Evolutionary conservation across 495 filamentous ascomycete genomes (phyloP), one percentile per base, ranked within the genome.

Genomic region (Penicillium lividum): DNA sequence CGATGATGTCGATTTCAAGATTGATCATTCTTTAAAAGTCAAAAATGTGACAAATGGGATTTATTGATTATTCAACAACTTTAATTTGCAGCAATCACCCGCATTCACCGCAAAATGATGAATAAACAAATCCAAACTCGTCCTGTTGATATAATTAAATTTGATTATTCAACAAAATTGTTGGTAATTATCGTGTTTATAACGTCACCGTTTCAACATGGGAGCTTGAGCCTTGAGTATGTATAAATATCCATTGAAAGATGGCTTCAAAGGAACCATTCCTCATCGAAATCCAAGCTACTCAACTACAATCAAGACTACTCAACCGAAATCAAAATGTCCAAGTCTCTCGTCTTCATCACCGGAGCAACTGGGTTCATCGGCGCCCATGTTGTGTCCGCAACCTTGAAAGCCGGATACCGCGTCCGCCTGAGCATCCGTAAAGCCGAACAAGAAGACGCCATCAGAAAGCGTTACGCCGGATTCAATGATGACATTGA

Each of bases 381-480:
- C 27, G 76, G 75, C 13, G 66, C 69, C 13, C 63, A 75, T 18
- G 59, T 64, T 30, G 56, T 47, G 62, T 40, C 54, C 8, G 44
- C 63, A 8, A 51, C 64, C 15, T 56, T 73, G 27, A 22, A 57
- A 48, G 60, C 64, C 9, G 64, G 70, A 18, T 61, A 61, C 57
- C 59, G 58, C 16, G 64, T 69, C 3, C 66, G 70, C 8, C 46
- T 63, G 0, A 45, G 56, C 46, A 60, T 73, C 31, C 68, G 71
- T 34, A 56, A 52, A n/a, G 34, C 55, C 38, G 44, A 60, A 9
- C 67, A 72, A 53, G 62, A 58, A 27, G 51, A 62, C n/a, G 51
- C 51, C n/a, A 51, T 72, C 4, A 57, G 63, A 27, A 46, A 51
- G 13, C 43, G 61, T 16, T 62, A 60, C 54, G 28, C 38, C 5